Evolutionary conservation across 139 green algal genomes (phyloP).

Genomic region (Tetraselmis striata): DNA sequence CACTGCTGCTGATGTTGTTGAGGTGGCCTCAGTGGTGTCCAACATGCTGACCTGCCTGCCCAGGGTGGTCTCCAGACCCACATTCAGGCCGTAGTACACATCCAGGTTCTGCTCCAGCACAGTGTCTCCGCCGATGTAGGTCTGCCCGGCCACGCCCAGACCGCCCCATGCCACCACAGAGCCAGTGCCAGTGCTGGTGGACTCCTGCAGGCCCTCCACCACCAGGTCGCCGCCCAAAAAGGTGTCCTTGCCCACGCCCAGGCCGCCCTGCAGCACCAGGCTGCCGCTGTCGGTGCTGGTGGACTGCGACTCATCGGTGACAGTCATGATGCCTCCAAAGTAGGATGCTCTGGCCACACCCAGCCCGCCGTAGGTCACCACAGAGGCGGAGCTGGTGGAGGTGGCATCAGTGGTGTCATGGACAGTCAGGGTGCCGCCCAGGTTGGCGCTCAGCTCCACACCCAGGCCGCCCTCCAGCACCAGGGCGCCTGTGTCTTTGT

Average conservation of each 20-base stretch:
- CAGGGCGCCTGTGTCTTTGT: background rate
- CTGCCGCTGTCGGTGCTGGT: background rate
- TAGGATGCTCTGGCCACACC: background rate
- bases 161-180: background rate
- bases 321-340: background rate
- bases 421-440: background rate
- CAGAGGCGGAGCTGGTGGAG: background rate
- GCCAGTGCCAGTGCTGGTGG: background rate
- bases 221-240: background rate
- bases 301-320: background rate
- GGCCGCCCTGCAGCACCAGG: background rate
- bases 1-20: background rate
- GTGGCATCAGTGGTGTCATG: background rate
- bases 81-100: background rate
- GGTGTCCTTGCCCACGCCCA: background rate
- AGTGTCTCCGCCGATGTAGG: background rate
- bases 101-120: background rate
- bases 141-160: background rate
- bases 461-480: background rate
- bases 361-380: background rate
- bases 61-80: background rate
- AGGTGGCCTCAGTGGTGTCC: background rate
- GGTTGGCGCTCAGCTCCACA: background rate
- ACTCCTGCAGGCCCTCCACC: background rate
- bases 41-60: background rate